These are phyloP conservation scores for Mortierella sp. DNA, from an alignment of 371 early-diverging fungal genomes.

Conservation along the genomic window DNA sequence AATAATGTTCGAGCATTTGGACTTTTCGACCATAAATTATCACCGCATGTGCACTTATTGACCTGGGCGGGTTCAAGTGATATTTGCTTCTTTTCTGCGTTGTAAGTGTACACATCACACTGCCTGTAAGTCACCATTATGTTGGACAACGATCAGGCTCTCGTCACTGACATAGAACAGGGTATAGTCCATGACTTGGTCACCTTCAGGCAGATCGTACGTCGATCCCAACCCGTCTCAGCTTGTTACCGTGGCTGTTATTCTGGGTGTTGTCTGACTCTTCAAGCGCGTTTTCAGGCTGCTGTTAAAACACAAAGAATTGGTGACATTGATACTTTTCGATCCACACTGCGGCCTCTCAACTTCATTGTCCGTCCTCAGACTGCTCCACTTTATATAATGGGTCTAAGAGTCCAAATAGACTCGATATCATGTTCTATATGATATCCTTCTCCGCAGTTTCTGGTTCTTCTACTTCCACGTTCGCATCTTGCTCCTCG, in stretches of 20 bases:
- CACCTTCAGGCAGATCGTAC: constrained; percentile 63
- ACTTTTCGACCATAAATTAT: constrained; percentile 88
- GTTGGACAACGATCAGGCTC: constrained; percentile 86
- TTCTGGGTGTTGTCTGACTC: neutral
- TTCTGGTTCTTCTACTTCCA: neutral
- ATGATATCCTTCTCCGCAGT: too few species aligned
- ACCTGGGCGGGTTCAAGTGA: constrained; percentile 73
- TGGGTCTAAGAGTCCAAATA: too few species aligned
- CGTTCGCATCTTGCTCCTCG: constrained; percentile 4
- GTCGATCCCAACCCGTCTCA: constrained; percentile 59
- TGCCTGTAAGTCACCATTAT: constrained; percentile 83
- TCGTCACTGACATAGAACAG: constrained; percentile 89
- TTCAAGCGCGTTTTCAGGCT: constrained; percentile 25
- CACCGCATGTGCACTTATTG: constrained; percentile 78
- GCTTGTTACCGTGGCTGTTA: constrained; percentile 8
- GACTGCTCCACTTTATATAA: too few species aligned
- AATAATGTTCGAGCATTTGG: constrained; percentile 91
- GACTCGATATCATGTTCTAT: neutral
- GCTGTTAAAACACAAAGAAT: constrained; percentile 9
- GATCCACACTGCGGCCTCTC: too few species aligned
- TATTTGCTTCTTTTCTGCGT: constrained; percentile 66
- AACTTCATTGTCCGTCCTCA: too few species aligned
- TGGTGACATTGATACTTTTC: too few species aligned
- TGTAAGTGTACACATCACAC: constrained; percentile 72
- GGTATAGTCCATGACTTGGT: constrained; percentile 65